Conservation (phyloP, 164 flowering plant genomes). For the Vitis labrusca region DNA sequence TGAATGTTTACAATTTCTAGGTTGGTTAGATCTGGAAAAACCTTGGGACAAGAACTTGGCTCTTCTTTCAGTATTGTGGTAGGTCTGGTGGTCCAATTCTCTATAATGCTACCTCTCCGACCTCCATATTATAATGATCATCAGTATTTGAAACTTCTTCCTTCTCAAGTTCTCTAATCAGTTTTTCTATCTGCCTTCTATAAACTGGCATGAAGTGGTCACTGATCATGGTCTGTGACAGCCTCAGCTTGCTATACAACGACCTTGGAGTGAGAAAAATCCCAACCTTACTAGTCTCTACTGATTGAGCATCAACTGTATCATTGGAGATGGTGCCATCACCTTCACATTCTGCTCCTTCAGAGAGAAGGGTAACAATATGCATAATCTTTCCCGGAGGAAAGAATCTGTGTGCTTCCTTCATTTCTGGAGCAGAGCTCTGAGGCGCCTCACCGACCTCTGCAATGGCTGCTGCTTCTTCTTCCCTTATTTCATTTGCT, state of each 20-base stretch:
- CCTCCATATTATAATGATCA: neutral
- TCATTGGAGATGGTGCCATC: conserved; percentile 25
- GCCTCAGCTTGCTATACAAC: conserved; percentile 78
- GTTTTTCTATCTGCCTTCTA: conserved; percentile 75
- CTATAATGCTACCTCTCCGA: conserved; percentile 19
- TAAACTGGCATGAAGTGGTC: conserved; percentile 97
- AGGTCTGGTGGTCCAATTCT: neutral
- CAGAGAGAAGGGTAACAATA: conserved; percentile 43
- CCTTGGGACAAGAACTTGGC: too few species aligned
- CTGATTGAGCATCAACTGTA: conserved; percentile 17
- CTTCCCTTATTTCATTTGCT: conserved; percentile 67
- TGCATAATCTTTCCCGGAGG: conserved; percentile 97
- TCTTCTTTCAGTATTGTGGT: too few species aligned
- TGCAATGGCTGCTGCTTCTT: conserved; percentile 74
- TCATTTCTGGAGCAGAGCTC: conserved; percentile 46
- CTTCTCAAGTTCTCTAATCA: conserved; percentile 63
- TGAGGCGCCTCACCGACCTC: conserved; percentile 49
- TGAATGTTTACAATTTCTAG: too few species aligned
- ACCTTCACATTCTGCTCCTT: conserved; percentile 21
- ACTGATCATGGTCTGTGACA: conserved; percentile 81
- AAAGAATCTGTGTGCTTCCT: conserved; percentile 82
- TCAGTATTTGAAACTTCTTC: conserved; percentile 24
- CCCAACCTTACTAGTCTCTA: conserved; percentile 45
- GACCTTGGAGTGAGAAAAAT: conserved; percentile 77
- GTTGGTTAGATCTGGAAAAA: too few species aligned